Conservation (phyloP, 768 basidiomycete genomes). For the Ramaria sp. region DNA sequence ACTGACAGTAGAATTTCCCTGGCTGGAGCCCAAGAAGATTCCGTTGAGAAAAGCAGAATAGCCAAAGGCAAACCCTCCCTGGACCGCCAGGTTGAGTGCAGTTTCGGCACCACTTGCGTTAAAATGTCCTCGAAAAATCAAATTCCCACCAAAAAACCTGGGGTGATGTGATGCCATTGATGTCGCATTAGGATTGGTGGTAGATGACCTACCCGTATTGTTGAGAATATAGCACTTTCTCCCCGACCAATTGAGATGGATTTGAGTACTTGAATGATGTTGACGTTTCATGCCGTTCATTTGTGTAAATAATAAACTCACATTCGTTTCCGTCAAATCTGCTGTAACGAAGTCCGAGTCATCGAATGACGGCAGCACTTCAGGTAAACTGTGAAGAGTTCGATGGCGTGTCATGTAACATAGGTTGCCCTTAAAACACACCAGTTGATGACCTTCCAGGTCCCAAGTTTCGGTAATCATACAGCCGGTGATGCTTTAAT, state of each 20-base stretch:
- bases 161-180: background rate
- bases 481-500: slow-evolving; percentile 14
- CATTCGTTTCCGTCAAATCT: slow-evolving; percentile 34
- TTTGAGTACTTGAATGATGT: slow-evolving; percentile 34
- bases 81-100: slow-evolving; percentile 28
- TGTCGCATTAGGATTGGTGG: background rate
- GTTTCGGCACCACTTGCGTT: slow-evolving; percentile 36
- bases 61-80: slow-evolving; percentile 37
- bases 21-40: slow-evolving; percentile 36
- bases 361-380: slow-evolving; percentile 34
- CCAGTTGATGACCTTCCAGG: slow-evolving; percentile 41
- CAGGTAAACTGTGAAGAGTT: slow-evolving; percentile 36
- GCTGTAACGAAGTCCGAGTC: slow-evolving; percentile 37
- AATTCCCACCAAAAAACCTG: slow-evolving; percentile 17
- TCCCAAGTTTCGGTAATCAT: slow-evolving; percentile 25
- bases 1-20: slow-evolving; percentile 32
- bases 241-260: slow-evolving; percentile 32
- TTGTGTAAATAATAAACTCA: slow-evolving; percentile 11
- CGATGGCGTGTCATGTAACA: slow-evolving; percentile 13
- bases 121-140: slow-evolving; percentile 41
- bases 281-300: no score
- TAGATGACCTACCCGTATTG: slow-evolving; percentile 33
- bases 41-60: slow-evolving; percentile 42
- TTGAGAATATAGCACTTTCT: slow-evolving; percentile 37
- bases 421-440: slow-evolving; percentile 9